These are phyloP conservation scores for Medicago lupulina DNA, from an alignment of 306 rosid genomes.

Conservation along the genomic window DNA sequence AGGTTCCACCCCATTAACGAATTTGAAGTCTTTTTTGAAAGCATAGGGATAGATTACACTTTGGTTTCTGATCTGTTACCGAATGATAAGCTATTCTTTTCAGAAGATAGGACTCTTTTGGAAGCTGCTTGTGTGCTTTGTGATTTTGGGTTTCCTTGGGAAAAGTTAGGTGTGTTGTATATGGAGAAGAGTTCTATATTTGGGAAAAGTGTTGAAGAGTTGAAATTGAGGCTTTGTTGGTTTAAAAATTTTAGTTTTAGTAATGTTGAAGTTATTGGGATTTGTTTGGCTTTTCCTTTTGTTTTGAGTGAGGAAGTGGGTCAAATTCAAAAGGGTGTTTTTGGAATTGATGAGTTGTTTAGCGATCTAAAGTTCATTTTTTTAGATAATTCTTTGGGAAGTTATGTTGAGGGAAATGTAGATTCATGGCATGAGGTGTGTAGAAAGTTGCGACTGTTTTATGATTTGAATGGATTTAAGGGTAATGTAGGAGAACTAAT, in stretches of 20 bases:
- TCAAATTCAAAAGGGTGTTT: conserved; percentile 20
- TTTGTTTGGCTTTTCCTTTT: conserved; percentile 69
- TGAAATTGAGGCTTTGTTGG: conserved; percentile 47
- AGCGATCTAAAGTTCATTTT: conserved; percentile 53
- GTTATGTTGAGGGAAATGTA: conserved; percentile 54
- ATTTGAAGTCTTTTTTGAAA: conserved; percentile 75
- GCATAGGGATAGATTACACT: conserved; percentile 61
- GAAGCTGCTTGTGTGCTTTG: conserved; percentile 61
- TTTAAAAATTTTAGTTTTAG: conserved; percentile 53
- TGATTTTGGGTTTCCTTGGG: conserved; percentile 77
- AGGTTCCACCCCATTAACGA: conserved; percentile 76
- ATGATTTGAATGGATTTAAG: conserved; percentile 51
- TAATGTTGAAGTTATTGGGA: conserved; percentile 55
- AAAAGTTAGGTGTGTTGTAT: conserved; percentile 60
- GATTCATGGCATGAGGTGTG: conserved; percentile 65
- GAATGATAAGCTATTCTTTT: conserved; percentile 60
- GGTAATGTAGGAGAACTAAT: conserved; percentile 53
- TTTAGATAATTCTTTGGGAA: conserved; percentile 52
- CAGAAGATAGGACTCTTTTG: conserved; percentile 54
- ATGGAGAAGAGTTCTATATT: conserved; percentile 56
- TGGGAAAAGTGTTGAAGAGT: conserved; percentile 34
- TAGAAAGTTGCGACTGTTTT: conserved; percentile 61
- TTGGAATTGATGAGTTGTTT: conserved; percentile 50
- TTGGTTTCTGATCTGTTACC: conserved; percentile 53
- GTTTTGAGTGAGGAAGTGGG: conserved; percentile 50